Evolutionary conservation across 2,329 filamentous ascomycete genomes (phyloP).

Genomic region (Paracoccidioides lutzii): DNA sequence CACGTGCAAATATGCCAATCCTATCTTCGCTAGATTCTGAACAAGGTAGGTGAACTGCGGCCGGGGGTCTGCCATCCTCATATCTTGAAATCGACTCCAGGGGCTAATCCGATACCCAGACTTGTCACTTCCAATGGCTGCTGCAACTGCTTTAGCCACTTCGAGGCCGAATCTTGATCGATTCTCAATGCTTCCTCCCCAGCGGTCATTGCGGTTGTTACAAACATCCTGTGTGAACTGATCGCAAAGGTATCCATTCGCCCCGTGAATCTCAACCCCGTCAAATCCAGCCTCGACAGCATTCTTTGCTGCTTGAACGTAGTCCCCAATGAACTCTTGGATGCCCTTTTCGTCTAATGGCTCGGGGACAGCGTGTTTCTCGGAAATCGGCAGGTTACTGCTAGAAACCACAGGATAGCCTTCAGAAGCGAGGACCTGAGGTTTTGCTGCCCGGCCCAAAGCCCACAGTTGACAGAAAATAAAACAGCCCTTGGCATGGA

Average conservation of each 20-base stretch:
- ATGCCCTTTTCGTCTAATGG: constrained; percentile 33
- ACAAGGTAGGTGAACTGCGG: constrained; percentile 52
- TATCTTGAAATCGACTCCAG: constrained; percentile 29
- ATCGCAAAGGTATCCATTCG: constrained; percentile 40
- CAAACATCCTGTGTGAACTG: constrained; percentile 37
- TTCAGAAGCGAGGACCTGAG: constrained; percentile 13
- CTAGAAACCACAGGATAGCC: constrained; percentile 23
- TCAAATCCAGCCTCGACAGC: constrained; percentile 45
- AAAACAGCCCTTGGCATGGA: constrained; percentile 49
- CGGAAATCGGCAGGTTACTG: constrained; percentile 28
- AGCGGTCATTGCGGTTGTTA: constrained; percentile 38
- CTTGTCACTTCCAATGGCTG: constrained; percentile 34
- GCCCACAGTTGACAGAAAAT: constrained; percentile 53
- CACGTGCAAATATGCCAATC: constrained; percentile 49
- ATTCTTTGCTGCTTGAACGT: constrained; percentile 34
- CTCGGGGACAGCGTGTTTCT: constrained; percentile 20
- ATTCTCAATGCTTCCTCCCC: constrained; percentile 40
- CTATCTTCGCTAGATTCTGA: constrained; percentile 37
- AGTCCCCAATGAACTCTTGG: constrained; percentile 28
- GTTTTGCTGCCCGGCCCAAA: constrained; percentile 43
- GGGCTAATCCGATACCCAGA: constrained; percentile 37
- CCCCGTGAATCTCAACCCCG: constrained; percentile 38
- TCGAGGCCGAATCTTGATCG: constrained; percentile 43
- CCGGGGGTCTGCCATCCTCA: constrained; percentile 50
- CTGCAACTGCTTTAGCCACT: constrained; percentile 32